A percentile compares a stretch with the other conserved stretches of the same genome.
Conservation (phyloP, 305 asterid species). For the Andrographis paniculata region DNA sequence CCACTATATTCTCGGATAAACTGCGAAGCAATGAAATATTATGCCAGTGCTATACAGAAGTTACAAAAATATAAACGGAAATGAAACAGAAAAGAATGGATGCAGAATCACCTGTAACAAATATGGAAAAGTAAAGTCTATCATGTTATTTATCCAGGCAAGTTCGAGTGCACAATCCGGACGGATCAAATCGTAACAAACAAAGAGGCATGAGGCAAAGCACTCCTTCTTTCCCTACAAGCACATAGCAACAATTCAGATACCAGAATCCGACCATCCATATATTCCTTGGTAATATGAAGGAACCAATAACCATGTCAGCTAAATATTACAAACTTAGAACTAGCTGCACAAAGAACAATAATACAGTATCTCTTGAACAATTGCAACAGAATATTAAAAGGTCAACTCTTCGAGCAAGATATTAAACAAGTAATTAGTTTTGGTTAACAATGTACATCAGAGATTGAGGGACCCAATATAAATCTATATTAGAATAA, state of each 20-base stretch:
- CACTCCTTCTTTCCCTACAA: conserved; percentile 99
- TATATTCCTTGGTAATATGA: neutral
- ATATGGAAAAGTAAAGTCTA: conserved; percentile 96
- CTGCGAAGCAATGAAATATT: conserved; percentile 31
- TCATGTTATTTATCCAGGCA: conserved; percentile 95
- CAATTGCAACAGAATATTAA: too few species aligned
- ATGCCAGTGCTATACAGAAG: neutral
- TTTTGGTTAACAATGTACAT: neutral
- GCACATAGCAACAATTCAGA: conserved; percentile 11
- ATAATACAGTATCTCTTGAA: too few species aligned
- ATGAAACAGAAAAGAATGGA: neutral
- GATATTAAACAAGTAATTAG: neutral
- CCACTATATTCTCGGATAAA: conserved; percentile 94
- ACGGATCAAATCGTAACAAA: conserved; percentile 89
- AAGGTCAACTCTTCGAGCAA: too few species aligned
- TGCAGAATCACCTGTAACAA: conserved; percentile 68
- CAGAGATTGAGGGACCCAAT: neutral
- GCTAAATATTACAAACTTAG: too few species aligned
- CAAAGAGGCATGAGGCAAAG: conserved; percentile 95
- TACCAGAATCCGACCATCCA: conserved; percentile 8
- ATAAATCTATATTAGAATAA: too few species aligned
- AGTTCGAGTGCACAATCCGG: conserved; percentile 94
- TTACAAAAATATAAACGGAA: neutral
- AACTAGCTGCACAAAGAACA: too few species aligned
- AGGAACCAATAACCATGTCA: neutral